phyloP scores from a whole-genome alignment of 108 stramenopile species.

The Cylindrotheca closterium region DNA sequence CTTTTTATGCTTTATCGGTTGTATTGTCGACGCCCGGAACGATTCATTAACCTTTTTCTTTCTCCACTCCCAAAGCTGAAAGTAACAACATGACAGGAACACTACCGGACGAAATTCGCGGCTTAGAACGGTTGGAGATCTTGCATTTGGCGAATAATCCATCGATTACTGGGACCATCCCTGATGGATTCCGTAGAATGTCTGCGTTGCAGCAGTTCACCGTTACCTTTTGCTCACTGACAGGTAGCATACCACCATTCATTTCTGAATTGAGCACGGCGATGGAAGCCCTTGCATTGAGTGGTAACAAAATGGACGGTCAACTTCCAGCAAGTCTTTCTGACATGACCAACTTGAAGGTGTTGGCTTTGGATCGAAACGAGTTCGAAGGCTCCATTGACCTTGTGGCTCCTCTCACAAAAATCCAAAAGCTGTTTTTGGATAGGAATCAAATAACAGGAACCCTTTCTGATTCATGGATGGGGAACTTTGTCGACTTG shows the following conservation, averaged over 20 bases:
- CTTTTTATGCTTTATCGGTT: background rate
- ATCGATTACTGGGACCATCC: background rate
- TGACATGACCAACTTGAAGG: background rate
- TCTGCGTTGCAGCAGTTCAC: background rate
- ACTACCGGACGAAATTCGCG: conserved; percentile 9
- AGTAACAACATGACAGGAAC: too few relatives aligned
- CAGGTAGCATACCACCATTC: background rate
- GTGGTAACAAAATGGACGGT: background rate
- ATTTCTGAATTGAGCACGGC: background rate
- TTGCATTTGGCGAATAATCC: background rate
- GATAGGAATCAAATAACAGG: conserved; percentile 3
- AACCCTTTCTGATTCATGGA: background rate
- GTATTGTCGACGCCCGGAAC: background rate
- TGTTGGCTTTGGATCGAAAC: background rate
- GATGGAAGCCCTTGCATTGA: background rate
- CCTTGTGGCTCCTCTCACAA: background rate
- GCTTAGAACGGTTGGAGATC: background rate
- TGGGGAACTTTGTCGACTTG: background rate
- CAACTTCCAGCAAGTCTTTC: background rate
- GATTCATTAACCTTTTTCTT: too few relatives aligned
- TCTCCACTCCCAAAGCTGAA: too few relatives aligned
- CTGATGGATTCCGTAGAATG: background rate
- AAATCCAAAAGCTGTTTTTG: background rate
- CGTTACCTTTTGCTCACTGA: background rate
- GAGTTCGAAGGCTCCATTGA: background rate